Evolutionary conservation across 805 yeast genomes (phyloP).

Genomic region (Danielia reshetovae): DNA sequence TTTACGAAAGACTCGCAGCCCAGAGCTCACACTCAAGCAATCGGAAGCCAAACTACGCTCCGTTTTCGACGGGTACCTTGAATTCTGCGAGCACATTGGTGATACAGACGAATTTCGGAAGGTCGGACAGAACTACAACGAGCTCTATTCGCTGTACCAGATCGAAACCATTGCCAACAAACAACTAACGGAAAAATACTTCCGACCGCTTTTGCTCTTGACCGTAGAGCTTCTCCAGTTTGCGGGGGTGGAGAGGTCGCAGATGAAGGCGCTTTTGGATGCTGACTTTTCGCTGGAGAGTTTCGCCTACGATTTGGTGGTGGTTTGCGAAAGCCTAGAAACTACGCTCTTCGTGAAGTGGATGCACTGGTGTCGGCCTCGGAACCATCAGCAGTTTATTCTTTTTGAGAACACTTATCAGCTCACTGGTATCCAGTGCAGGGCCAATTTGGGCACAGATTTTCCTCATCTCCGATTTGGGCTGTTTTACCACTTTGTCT

Average conservation of each 20-base stretch:
- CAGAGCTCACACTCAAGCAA: not conserved
- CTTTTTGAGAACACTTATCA: constrained; percentile 19
- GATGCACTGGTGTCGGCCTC: constrained; percentile 14
- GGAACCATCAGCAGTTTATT: constrained; percentile 6
- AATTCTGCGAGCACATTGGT: not conserved
- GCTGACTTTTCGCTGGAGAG: not conserved
- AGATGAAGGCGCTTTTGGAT: not conserved
- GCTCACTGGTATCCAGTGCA: constrained; percentile 7
- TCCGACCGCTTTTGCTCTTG: not conserved
- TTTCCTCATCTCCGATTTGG: constrained; percentile 26
- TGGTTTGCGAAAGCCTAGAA: constrained; percentile 3
- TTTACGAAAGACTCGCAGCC: too few relatives aligned
- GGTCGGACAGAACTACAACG: not conserved
- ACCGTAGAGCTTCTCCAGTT: not conserved
- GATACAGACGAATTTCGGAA: not conserved
- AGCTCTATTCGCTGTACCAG: not conserved
- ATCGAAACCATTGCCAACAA: not conserved
- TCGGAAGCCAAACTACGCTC: not conserved
- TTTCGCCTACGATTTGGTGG: not conserved
- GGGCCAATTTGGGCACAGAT: constrained; percentile 17
- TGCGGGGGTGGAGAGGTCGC: not conserved
- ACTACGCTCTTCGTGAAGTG: constrained; percentile 13
- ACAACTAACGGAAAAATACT: not conserved
- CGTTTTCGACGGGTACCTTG: not conserved
- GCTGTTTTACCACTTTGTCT: constrained; percentile 18